These are phyloP conservation scores for Melastoma malabathricum DNA, from an alignment of 345 rosid genomes.

Conservation along the genomic window DNA sequence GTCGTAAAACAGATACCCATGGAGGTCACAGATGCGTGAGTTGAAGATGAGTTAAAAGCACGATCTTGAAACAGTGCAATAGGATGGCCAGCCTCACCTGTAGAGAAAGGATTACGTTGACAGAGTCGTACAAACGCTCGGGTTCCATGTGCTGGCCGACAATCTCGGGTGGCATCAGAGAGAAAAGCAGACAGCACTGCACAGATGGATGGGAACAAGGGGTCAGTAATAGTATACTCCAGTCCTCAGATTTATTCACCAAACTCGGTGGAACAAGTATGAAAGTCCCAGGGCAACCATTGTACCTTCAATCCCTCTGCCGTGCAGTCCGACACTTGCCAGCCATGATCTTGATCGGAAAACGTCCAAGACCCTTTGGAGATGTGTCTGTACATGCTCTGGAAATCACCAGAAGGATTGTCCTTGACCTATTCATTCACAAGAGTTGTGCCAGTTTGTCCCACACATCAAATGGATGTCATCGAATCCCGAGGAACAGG, in stretches of 20 bases:
- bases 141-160: conserved; percentile 36
- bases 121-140: conserved; percentile 34
- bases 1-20: too few species aligned
- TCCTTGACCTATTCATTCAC: conserved; percentile 15
- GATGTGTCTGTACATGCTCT: conserved; percentile 23
- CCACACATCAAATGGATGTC: not conserved
- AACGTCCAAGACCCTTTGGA: conserved; percentile 47
- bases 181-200: conserved; percentile 35
- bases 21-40: too few species aligned
- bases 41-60: too few species aligned
- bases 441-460: not conserved
- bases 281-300: not conserved
- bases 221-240: not conserved
- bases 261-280: not conserved
- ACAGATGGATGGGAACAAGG: not conserved
- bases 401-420: conserved; percentile 30
- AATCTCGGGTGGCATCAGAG: conserved; percentile 33
- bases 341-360: conserved; percentile 36
- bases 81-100: conserved; percentile 19
- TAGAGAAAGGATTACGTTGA: conserved; percentile 31
- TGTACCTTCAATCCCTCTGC: conserved; percentile 29
- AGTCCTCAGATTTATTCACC: not conserved
- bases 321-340: conserved; percentile 42
- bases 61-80: not conserved
- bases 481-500: not conserved